Percentiles rank a stretch among this genome's conserved stretches.
phyloP scores from a whole-genome alignment of 257 asterid genomes.

The Haberlea rhodopensis region DNA sequence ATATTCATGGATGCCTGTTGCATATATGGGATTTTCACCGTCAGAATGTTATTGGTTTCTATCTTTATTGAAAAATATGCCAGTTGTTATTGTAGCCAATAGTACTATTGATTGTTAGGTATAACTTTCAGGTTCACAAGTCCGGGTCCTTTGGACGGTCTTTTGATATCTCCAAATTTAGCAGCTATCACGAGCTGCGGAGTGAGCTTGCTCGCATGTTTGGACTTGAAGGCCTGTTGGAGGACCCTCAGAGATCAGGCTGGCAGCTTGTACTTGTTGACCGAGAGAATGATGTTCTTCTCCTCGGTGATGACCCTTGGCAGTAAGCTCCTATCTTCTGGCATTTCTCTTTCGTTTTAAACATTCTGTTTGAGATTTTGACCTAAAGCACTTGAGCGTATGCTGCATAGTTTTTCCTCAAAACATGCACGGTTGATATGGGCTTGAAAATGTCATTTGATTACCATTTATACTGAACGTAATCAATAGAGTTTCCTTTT shows the following conservation, averaged over 20 bases:
- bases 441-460: not conserved
- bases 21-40: not conserved
- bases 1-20: not conserved
- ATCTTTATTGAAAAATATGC: too few relatives aligned
- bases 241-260: constrained; percentile 99
- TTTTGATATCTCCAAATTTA: constrained; percentile 85
- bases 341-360: not conserved
- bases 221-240: constrained; percentile 90
- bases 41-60: not conserved
- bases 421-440: not conserved
- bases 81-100: not conserved
- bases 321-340: constrained; percentile 55
- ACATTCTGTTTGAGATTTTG: not conserved
- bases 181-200: constrained; percentile 90
- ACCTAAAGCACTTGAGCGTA: not conserved
- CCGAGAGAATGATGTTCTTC: constrained; percentile 95
- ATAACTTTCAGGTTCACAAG: constrained; percentile 73
- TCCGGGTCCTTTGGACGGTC: constrained; percentile 91
- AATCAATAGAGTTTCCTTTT: not conserved
- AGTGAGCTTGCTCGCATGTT: constrained; percentile 91
- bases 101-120: not conserved
- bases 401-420: not conserved
- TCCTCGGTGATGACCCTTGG: constrained; percentile 99
- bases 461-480: not conserved
- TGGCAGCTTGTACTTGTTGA: constrained; percentile 99